These are phyloP conservation scores for Cajanus cajan DNA, from an alignment of 306 rosid genomes.

Conservation along the genomic window DNA sequence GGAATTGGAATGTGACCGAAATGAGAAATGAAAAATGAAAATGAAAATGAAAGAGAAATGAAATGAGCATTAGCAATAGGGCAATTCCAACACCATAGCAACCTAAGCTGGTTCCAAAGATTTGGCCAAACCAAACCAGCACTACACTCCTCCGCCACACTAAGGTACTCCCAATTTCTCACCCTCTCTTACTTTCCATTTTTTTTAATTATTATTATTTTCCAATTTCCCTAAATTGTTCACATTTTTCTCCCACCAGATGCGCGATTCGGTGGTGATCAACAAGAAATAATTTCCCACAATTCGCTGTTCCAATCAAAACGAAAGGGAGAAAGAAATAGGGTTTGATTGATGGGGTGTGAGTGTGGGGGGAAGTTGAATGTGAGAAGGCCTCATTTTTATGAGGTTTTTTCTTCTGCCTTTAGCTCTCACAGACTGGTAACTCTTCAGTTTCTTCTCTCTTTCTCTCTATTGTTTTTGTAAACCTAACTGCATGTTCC, in stretches of 20 bases:
- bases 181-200: too few species aligned
- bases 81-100: background rate
- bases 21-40: constrained; percentile 24
- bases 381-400: constrained; percentile 73
- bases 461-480: background rate
- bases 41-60: constrained; percentile 15
- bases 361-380: constrained; percentile 45
- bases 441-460: background rate
- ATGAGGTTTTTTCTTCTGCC: constrained; percentile 59
- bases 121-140: background rate
- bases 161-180: background rate
- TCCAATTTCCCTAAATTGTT: background rate
- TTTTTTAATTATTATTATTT: background rate
- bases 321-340: background rate
- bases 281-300: background rate
- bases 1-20: background rate
- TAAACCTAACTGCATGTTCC: constrained; percentile 24
- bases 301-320: too few species aligned
- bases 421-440: constrained; percentile 66
- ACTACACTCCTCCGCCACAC: background rate
- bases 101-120: background rate
- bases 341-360: constrained; percentile 46
- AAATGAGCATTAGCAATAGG: background rate
- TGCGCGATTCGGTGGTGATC: constrained; percentile 6
- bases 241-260: constrained; percentile 6